These are phyloP conservation scores for Xylaria telfairii DNA, from an alignment of 495 filamentous ascomycete genomes.

Conservation along the genomic window DNA sequence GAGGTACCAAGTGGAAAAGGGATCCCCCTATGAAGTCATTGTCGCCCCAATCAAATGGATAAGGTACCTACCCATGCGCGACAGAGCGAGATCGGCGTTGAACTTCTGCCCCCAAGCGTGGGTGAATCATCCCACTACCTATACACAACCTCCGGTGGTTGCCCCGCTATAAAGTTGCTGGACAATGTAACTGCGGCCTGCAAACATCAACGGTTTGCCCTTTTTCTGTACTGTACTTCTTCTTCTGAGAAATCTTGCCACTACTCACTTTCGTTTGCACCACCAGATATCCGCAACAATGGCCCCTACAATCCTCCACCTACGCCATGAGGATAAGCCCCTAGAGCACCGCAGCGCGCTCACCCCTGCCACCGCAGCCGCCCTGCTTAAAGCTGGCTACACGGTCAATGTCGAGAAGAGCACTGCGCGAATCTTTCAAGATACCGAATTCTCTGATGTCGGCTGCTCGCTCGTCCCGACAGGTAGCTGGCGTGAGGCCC, in stretches of 20 bases:
- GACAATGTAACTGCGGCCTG: too few species aligned
- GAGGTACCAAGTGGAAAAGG: neutral
- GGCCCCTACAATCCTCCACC: constrained; percentile 50
- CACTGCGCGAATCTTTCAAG: constrained; percentile 82
- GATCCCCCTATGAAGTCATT: constrained; percentile 11
- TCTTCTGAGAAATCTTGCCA: neutral
- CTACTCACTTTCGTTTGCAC: neutral
- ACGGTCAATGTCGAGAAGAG: constrained; percentile 82
- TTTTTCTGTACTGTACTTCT: neutral
- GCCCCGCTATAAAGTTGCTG: constrained; percentile 22
- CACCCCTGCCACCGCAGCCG: constrained; percentile 70
- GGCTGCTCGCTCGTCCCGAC: constrained; percentile 82
- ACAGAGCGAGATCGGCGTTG: constrained; percentile 14
- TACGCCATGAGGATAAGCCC: constrained; percentile 59
- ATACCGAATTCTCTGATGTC: constrained; percentile 65
- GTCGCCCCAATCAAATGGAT: neutral
- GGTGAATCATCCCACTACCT: constrained; percentile 27
- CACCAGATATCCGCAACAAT: constrained; percentile 6
- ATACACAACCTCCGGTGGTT: too few species aligned
- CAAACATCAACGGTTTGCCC: neutral
- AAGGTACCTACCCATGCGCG: neutral
- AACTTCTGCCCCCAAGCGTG: neutral
- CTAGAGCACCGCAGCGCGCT: constrained; percentile 63
- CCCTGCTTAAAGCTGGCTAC: constrained; percentile 84
- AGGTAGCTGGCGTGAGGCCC: constrained; percentile 78